Percentiles rank a stretch among this genome's conserved stretches.
Conservation (phyloP, 164 flowering plant genomes). For the Chimonanthus salicifolius region DNA sequence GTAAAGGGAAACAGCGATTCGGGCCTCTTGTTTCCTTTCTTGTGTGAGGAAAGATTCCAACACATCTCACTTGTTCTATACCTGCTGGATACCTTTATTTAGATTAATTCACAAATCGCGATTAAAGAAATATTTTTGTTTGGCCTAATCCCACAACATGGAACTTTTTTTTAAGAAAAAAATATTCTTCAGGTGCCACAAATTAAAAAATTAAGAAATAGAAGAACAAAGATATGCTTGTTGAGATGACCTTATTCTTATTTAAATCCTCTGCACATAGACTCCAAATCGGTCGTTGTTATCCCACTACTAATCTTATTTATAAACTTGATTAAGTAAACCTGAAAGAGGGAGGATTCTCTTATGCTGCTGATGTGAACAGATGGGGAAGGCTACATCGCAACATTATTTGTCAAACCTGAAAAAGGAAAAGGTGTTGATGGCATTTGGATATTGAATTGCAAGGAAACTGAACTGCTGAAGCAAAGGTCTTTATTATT, state of each 20-base stretch:
- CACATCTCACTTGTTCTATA: constrained; percentile 19
- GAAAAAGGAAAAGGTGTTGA: neutral
- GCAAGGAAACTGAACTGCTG: neutral
- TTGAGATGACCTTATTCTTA: neutral
- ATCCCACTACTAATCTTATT: neutral
- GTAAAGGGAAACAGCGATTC: constrained; percentile 18
- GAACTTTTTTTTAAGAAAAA: neutral
- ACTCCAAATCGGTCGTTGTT: neutral
- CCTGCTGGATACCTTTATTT: neutral
- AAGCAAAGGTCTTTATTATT: neutral
- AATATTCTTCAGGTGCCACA: neutral
- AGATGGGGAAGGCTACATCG: neutral
- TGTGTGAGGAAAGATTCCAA: constrained; percentile 38
- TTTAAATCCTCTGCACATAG: neutral
- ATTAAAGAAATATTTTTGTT: neutral
- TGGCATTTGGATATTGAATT: constrained; percentile 1
- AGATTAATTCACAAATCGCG: neutral
- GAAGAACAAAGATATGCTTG: neutral
- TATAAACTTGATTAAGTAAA: neutral
- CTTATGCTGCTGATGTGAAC: neutral
- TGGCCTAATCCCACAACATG: neutral
- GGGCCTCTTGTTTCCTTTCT: constrained; percentile 4
- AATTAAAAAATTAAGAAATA: neutral
- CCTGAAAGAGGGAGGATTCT: neutral
- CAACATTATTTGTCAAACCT: neutral